Evolutionary conservation across 371 early-diverging fungal genomes (phyloP).

Genomic region (Mucor sp.): DNA sequence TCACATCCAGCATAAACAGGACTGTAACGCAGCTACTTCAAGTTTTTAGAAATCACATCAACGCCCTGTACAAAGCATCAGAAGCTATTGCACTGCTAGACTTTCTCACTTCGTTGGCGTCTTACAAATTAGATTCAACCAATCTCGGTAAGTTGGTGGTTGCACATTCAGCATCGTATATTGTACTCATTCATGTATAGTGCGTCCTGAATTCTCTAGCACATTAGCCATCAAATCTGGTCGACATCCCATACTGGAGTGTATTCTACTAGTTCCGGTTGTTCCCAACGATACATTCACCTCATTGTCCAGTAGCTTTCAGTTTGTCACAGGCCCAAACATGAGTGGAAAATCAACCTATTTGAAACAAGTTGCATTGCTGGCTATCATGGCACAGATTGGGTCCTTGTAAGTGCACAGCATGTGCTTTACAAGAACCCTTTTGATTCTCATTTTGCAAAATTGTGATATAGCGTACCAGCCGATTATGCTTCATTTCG

Average conservation of each 20-base stretch:
- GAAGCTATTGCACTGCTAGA: constrained; percentile 87
- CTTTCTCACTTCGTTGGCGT: constrained; percentile 76
- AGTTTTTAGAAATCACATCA: constrained; percentile 61
- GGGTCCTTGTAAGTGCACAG: constrained; percentile 75
- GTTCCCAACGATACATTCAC: constrained; percentile 85
- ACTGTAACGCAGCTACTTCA: constrained; percentile 64
- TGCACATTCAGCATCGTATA: background rate
- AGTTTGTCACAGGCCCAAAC: constrained; percentile 96
- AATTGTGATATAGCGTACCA: constrained; percentile 70
- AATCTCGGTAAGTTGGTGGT: constrained; percentile 50
- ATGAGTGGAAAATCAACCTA: constrained; percentile 98
- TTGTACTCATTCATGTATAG: constrained; percentile 22
- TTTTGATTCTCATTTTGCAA: background rate
- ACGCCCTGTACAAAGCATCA: constrained; percentile 72
- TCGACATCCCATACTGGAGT: constrained; percentile 83
- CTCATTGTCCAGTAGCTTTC: constrained; percentile 67
- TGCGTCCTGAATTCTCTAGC: constrained; percentile 82
- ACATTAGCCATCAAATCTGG: constrained; percentile 80
- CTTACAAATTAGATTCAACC: constrained; percentile 49
- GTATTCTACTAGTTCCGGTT: constrained; percentile 45
- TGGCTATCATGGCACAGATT: constrained; percentile 94
- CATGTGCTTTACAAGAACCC: background rate
- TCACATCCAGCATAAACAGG: constrained; percentile 32
- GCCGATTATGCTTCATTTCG: constrained; percentile 86
- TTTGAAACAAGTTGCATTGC: constrained; percentile 85